Evolutionary conservation across 495 filamentous ascomycete species (phyloP).

Genomic region (Ramalina peruviana): DNA sequence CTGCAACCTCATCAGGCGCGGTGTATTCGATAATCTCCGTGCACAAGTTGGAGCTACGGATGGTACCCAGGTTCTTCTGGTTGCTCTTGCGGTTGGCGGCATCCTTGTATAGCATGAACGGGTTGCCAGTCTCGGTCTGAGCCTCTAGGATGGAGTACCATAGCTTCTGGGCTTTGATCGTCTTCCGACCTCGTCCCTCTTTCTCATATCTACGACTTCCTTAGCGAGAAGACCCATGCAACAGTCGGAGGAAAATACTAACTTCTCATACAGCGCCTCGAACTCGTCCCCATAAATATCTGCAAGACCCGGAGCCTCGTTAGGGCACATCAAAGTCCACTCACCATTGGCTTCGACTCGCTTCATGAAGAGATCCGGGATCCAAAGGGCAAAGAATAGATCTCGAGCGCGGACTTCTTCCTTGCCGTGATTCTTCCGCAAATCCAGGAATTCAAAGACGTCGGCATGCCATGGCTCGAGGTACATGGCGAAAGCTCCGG

Average conservation of each 20-base stretch:
- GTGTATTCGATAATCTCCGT: constrained; percentile 97
- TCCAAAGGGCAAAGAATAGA: constrained; percentile 96
- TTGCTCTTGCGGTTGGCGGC: constrained; percentile 97
- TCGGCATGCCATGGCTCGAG: constrained; percentile 99
- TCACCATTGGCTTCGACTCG: constrained; percentile 88
- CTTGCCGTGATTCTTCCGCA: constrained; percentile 98
- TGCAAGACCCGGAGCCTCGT: constrained; percentile 84
- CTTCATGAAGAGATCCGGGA: constrained; percentile 98
- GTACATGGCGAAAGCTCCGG: constrained; percentile 96
- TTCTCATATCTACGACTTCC: constrained; percentile 50
- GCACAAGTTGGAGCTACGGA: constrained; percentile 96
- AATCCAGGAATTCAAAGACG: constrained; percentile 91
- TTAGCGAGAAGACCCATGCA: constrained; percentile 4
- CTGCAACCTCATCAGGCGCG: constrained; percentile 92
- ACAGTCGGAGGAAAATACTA: not conserved
- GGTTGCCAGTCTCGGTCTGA: constrained; percentile 96
- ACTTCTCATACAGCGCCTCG: constrained; percentile 80
- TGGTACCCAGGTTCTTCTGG: constrained; percentile 97
- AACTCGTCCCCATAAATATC: constrained; percentile 97
- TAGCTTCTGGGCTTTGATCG: constrained; percentile 92
- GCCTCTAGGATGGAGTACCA: constrained; percentile 97
- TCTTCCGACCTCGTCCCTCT: constrained; percentile 77
- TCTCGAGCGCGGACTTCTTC: constrained; percentile 95
- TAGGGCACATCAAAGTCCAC: constrained; percentile 96
- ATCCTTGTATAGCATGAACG: constrained; percentile 99